phyloP scores from a whole-genome alignment of 306 rosid genomes.

The Citrullus colocynthis region DNA sequence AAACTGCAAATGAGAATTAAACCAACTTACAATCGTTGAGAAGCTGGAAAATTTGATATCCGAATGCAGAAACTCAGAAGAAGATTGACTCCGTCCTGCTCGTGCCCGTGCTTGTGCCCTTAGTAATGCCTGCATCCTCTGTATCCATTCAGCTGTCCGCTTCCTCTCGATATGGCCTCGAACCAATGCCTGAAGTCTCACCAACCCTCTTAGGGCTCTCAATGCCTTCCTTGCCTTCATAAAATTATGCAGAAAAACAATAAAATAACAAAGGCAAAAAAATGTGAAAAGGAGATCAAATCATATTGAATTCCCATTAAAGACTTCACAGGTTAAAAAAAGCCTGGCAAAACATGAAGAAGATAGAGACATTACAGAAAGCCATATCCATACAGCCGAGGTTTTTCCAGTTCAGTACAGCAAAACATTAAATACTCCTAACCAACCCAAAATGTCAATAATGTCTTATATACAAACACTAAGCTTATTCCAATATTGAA shows the following conservation, averaged over 20 bases:
- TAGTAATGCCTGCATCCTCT: conserved; percentile 39
- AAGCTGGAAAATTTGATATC: conserved; percentile 30
- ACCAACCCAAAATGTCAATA: background rate
- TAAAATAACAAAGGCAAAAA: background rate
- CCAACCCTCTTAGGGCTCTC: conserved; percentile 70
- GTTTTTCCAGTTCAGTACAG: background rate
- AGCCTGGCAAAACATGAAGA: conserved; percentile 16
- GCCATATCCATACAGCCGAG: background rate
- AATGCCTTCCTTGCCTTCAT: conserved; percentile 79
- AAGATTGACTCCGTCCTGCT: conserved; percentile 22
- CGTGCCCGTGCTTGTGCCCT: conserved; percentile 45
- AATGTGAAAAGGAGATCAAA: background rate
- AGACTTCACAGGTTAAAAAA: background rate
- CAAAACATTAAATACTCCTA: background rate
- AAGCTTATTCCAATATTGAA: too few relatives aligned
- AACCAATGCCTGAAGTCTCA: conserved; percentile 73
- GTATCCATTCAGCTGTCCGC: conserved; percentile 46
- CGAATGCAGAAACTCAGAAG: conserved; percentile 20
- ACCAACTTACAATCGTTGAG: conserved; percentile 34
- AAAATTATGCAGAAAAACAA: background rate
- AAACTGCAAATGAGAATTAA: background rate
- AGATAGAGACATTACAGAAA: conserved; percentile 30
- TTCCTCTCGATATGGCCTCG: conserved; percentile 78
- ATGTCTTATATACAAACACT: too few relatives aligned
- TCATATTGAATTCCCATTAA: background rate